Conservation (phyloP, 1,284 basidiomycete genomes). For the Rhodofomes roseus region DNA sequence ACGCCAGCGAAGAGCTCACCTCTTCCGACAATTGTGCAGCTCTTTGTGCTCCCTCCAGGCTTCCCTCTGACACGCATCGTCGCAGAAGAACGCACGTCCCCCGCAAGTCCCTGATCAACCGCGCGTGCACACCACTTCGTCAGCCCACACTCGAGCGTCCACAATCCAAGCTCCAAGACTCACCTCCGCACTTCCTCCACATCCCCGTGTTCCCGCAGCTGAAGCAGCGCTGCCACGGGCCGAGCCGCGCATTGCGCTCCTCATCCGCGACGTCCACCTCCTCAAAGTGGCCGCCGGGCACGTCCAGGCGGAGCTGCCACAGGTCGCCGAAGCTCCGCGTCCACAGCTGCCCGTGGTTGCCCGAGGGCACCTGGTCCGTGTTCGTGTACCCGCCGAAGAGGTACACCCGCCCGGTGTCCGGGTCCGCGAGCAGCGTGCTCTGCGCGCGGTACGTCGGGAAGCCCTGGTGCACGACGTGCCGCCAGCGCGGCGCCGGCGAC, state of each 20-base stretch:
- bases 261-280: constrained; percentile 31
- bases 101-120: constrained; percentile 20
- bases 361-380: constrained; percentile 31
- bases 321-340: constrained; percentile 34
- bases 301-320: constrained; percentile 37
- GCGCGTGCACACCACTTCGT: neutral
- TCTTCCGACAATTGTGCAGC: constrained; percentile 18
- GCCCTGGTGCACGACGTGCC: constrained; percentile 29
- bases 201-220: constrained; percentile 33
- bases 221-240: constrained; percentile 42
- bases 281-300: constrained; percentile 33
- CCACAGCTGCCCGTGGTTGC: constrained; percentile 23
- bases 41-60: constrained; percentile 30
- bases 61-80: constrained; percentile 24
- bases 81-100: constrained; percentile 27
- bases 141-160: neutral
- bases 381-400: constrained; percentile 38
- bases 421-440: constrained; percentile 27
- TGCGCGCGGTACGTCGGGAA: constrained; percentile 35
- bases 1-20: neutral
- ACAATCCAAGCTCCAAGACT: constrained; percentile 12
- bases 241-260: constrained; percentile 32
- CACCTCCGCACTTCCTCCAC: constrained; percentile 40
- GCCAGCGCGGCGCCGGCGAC: constrained; percentile 18
- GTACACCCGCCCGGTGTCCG: constrained; percentile 32